Evolutionary conservation across 1,139 yeast genomes (phyloP), one percentile per base, ranked within the genome.

Genomic region (Scheffersomyces lignicola): DNA sequence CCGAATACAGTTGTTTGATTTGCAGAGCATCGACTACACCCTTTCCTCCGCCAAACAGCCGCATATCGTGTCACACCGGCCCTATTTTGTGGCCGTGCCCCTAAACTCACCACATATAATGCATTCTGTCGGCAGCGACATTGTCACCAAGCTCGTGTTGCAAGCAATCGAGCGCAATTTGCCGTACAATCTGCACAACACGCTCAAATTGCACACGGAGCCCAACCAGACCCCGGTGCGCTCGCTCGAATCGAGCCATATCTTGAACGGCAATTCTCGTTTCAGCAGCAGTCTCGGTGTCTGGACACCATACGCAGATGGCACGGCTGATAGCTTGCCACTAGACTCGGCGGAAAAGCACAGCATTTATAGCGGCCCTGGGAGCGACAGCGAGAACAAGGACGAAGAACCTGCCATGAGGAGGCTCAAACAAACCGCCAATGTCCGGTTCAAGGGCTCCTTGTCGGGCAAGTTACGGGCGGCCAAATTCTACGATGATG

Each of bases 231-330:
- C 65, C 12, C 79, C 88, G 0, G 65, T 81, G 2, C 60, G 71
- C 31, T 76, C 83, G 2, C 53, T 80, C 18, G 73, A 73, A 29
- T 60, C 82, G 0, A 71, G 80, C 65, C 72, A 74, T 36, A 65
- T 79, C 2, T 50, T 80, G 9, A 71, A 76, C 38, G 90, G 90
- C 4, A 69, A 69, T 22, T 76, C 87, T 0, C 61, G 89, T 35
- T 76, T 74, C 45, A 67, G 80, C 1, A 62, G 71, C 27, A 69
- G 87, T 17, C 51, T 80, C 38, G 92, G 89, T 0, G 68, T 76
- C 4, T 85, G 94, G 94, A 54, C 76, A 0, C 73, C 80, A 0
- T 85, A 83, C 53, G 89, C 92, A 0, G 79, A 80, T 46, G 78
- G 77, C 1, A 60, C 65, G 1, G 76, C 78, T 2, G 95, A 85